These are phyloP conservation scores for Penicillium lividum DNA, from an alignment of 495 filamentous ascomycete species.

Conservation along the genomic window DNA sequence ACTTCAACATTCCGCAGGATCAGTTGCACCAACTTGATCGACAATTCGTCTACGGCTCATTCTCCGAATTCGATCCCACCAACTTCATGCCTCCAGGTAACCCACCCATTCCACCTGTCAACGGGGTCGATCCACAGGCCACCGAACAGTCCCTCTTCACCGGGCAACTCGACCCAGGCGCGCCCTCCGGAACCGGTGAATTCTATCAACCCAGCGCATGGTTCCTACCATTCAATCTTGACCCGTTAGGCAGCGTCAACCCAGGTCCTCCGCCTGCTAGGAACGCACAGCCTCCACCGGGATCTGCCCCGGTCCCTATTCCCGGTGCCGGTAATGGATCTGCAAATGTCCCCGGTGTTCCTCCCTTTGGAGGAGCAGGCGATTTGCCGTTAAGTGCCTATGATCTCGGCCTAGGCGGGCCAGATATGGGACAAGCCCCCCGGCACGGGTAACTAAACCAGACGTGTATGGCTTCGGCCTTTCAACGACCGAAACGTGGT, in stretches of 20 bases:
- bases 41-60: constrained; percentile 77
- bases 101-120: constrained; percentile 31
- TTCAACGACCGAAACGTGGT: constrained; percentile 20
- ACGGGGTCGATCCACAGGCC: constrained; percentile 23
- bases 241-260: constrained; percentile 48
- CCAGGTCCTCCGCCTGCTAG: background rate
- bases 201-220: constrained; percentile 69
- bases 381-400: constrained; percentile 35
- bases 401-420: constrained; percentile 29
- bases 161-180: constrained; percentile 40
- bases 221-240: constrained; percentile 95
- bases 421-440: constrained; percentile 19
- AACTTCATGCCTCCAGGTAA: constrained; percentile 35
- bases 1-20: constrained; percentile 44
- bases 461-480: background rate
- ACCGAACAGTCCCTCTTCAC: constrained; percentile 35
- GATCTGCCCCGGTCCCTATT: constrained; percentile 19
- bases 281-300: constrained; percentile 9
- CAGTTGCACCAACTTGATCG: constrained; percentile 66
- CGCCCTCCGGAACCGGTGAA: constrained; percentile 43
- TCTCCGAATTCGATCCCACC: constrained; percentile 60
- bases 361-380: constrained; percentile 24
- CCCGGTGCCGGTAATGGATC: background rate
- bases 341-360: constrained; percentile 22
- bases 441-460: constrained; percentile 11